phyloP scores from a whole-genome alignment of 1,284 basidiomycete species.

The Exobasidium cylindrosporum region DNA sequence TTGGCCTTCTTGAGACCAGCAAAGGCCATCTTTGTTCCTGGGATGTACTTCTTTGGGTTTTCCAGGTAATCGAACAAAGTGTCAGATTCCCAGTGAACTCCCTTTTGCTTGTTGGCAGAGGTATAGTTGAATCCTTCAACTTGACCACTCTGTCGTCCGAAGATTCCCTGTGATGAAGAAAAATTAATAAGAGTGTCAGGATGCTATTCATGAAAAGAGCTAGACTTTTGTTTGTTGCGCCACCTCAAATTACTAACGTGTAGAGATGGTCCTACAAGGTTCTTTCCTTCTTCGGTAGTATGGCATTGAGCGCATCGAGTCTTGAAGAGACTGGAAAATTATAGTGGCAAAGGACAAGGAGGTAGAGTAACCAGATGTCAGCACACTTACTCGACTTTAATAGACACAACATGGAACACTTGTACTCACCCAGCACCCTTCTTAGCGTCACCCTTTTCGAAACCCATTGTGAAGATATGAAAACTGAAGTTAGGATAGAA shows the following conservation, averaged over 20 bases:
- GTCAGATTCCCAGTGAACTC: slow-evolving; percentile 74
- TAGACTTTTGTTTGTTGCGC: not conserved
- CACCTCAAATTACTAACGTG: not conserved
- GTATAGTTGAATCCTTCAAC: slow-evolving; percentile 87
- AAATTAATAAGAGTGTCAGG: not conserved
- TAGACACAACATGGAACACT: too few species aligned
- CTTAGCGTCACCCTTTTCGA: slow-evolving; percentile 43
- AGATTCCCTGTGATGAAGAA: slow-evolving; percentile 61
- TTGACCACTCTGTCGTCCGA: slow-evolving; percentile 85
- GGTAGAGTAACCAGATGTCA: not conserved
- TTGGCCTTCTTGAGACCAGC: slow-evolving; percentile 53
- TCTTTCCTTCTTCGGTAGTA: slow-evolving; percentile 64
- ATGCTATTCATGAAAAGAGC: not conserved
- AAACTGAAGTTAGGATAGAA: not conserved
- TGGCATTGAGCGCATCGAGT: slow-evolving; percentile 98
- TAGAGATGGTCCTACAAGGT: slow-evolving; percentile 23
- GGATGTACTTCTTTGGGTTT: slow-evolving; percentile 86
- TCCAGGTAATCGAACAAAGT: slow-evolving; percentile 86
- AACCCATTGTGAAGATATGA: slow-evolving; percentile 30
- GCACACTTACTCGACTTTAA: not conserved
- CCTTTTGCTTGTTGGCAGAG: slow-evolving; percentile 94
- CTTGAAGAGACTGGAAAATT: slow-evolving; percentile 53
- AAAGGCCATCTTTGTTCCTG: slow-evolving; percentile 36
- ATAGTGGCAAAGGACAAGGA: not conserved
- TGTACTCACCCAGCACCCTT: slow-evolving; percentile 39